Base-by-base conservation (phyloP, 352 stramenopile genomes). In the Phytophthora parvispora region DNA sequence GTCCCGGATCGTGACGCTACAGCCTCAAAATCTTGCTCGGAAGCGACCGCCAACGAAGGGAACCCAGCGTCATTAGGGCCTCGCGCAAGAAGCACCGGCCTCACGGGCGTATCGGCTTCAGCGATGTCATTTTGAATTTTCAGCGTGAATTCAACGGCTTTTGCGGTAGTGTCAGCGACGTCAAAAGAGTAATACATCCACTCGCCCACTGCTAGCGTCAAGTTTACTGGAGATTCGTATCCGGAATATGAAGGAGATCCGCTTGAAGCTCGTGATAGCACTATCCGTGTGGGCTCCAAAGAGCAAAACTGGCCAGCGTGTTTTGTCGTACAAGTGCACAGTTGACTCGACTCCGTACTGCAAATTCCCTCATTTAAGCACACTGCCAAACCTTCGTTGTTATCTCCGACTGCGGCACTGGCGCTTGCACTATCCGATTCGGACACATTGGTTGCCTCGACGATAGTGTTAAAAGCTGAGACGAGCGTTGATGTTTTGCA, bases 171-270 rank as follows among this genome's bases (percentile, higher is more conserved):
- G 50, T 93, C 80, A 22, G 50, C 28, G 3, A 95, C 77, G 29
- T 92, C 85, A 52, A 95, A 93, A 3, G 85, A 81, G 32, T 79
- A 90, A 56, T 93, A 92, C 13, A 59, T 34, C 87, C 85, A 93
- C 4, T 76, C 69, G 3, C 84, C 84, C 20, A 87, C 78, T 15
- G 57, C 68, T 29, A 93, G 63, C 9, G 70, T 60, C 32, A 60
- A 51, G 48, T 68, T 64, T 8, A 59, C 50, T 49, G 62, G 20
- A n/a, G 64, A 73, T 20, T 65, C 45, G 43, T 74, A 85, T 8
- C 70, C 73, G 27, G 63, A 12, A 24, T 81, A 84, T 20, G 61
- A 75, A 29, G 67, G 64, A 12, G 66, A 20, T 10, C 50, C 20
- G 22, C 43, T 31, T 7, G 63, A 67, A 3, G 15, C 5, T 36